Evolutionary conservation across 2,329 filamentous ascomycete genomes (phyloP).

Genomic region (Clonostachys rhizophaga): DNA sequence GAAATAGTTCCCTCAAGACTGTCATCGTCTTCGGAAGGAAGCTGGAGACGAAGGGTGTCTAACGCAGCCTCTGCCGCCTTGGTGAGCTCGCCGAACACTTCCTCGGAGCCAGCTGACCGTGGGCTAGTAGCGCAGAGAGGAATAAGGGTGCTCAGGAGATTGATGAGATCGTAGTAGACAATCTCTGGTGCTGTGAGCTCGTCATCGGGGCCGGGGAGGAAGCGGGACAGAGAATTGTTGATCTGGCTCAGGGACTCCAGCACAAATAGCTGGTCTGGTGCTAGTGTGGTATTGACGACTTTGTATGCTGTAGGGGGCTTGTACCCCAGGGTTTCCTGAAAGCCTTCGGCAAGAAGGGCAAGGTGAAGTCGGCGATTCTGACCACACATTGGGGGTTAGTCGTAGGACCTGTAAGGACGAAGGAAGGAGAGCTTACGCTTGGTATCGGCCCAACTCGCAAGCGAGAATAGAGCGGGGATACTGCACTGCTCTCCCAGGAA

Average conservation of each 20-base stretch:
- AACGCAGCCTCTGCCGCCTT: constrained; percentile 16
- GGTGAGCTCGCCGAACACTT: constrained; percentile 16
- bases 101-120: constrained; percentile 11
- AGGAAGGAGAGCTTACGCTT: constrained; percentile 33
- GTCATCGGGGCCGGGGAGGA: constrained; percentile 21
- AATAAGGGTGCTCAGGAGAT: constrained; percentile 30
- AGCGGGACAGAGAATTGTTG: constrained; percentile 32
- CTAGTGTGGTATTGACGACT: constrained; percentile 26
- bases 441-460: constrained; percentile 45
- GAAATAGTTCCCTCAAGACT: constrained; percentile 10
- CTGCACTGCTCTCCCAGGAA: constrained; percentile 32
- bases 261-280: constrained; percentile 37
- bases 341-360: constrained; percentile 42
- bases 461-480: constrained; percentile 32
- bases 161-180: constrained; percentile 35
- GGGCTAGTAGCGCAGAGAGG: constrained; percentile 16
- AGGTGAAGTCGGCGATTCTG: constrained; percentile 47
- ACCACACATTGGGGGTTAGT: constrained; percentile 6
- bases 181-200: constrained; percentile 35
- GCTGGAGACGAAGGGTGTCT: constrained; percentile 12
- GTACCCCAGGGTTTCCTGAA: constrained; percentile 42
- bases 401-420: neutral
- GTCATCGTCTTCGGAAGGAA: constrained; percentile 4
- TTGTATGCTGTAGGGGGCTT: constrained; percentile 47
- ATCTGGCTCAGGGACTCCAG: constrained; percentile 34